A percentile compares a stretch with the other conserved stretches of the same genome.
Conservation (phyloP, 768 basidiomycete species). For the Hydnum rufescens region DNA sequence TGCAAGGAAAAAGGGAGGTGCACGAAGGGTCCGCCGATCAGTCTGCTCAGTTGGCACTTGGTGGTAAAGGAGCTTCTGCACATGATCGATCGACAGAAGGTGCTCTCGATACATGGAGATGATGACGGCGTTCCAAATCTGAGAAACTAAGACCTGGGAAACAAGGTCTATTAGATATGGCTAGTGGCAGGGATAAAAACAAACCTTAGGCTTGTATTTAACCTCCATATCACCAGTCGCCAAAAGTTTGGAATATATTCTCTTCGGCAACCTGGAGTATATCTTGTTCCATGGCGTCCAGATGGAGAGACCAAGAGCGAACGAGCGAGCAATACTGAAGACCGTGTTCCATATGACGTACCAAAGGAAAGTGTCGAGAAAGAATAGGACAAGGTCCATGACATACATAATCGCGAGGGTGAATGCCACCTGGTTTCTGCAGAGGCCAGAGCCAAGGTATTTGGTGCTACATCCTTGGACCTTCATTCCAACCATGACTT, state of each 20-base stretch:
- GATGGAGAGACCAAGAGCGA: slow-evolving; percentile 80
- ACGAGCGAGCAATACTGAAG: slow-evolving; percentile 72
- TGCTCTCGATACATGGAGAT: slow-evolving; percentile 99
- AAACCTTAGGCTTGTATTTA: slow-evolving; percentile 98
- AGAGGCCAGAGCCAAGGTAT: slow-evolving; percentile 66
- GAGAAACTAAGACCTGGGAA: slow-evolving; percentile 77
- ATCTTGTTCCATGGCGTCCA: slow-evolving; percentile 99
- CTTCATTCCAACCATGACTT: slow-evolving; percentile 93
- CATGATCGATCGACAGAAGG: slow-evolving; percentile 93
- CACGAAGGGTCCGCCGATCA: slow-evolving; percentile 78
- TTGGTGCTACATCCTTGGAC: slow-evolving; percentile 78
- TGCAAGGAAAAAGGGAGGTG: slow-evolving; percentile 95
- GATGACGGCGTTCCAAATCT: slow-evolving; percentile 99
- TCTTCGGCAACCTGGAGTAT: slow-evolving; percentile 84
- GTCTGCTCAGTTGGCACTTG: slow-evolving; percentile 83
- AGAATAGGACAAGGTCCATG: slow-evolving; percentile 95
- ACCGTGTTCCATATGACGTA: slow-evolving; percentile 99
- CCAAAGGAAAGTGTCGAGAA: slow-evolving; percentile 99
- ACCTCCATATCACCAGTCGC: slow-evolving; percentile 92
- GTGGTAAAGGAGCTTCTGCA: slow-evolving; percentile 93
- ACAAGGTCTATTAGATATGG: not conserved
- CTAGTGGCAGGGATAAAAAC: not conserved
- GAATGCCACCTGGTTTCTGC: slow-evolving; percentile 85
- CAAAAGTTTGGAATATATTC: slow-evolving; percentile 89
- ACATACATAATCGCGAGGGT: slow-evolving; percentile 94